Evolutionary conservation across 164 flowering plant species (phyloP).

Genomic region (Annona cherimola): DNA sequence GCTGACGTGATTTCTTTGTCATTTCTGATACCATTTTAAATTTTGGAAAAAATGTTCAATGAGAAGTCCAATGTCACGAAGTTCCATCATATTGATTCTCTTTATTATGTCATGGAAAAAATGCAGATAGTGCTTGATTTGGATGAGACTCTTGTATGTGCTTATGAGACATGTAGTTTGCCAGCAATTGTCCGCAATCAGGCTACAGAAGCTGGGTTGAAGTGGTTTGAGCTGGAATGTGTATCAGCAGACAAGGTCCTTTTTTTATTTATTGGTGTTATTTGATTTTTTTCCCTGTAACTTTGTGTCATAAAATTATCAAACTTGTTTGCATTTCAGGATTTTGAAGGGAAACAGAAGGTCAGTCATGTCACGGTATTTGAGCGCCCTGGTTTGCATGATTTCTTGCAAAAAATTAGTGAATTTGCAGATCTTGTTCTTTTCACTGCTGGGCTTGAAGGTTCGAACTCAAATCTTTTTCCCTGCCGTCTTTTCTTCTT

Average conservation of each 20-base stretch:
- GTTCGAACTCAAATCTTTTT: conserved; percentile 28
- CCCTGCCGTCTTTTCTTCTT: neutral
- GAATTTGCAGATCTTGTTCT: conserved; percentile 86
- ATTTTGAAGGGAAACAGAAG: conserved; percentile 76
- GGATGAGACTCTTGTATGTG: conserved; percentile 93
- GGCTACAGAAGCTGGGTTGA: conserved; percentile 82
- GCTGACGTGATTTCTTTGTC: neutral
- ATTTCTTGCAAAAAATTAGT: conserved; percentile 64
- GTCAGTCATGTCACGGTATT: conserved; percentile 91
- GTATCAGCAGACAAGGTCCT: conserved; percentile 77
- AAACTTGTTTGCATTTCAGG: conserved; percentile 40
- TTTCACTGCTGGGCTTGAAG: conserved; percentile 99
- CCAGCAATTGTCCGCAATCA: conserved; percentile 58
- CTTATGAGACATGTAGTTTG: conserved; percentile 86
- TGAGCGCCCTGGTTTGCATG: conserved; percentile 91
- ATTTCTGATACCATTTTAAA: neutral
- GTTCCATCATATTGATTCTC: neutral
- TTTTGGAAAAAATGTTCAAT: neutral
- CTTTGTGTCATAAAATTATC: neutral
- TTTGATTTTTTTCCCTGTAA: neutral
- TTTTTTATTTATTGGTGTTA: conserved; percentile 2
- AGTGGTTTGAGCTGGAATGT: conserved; percentile 94
- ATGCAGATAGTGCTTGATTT: conserved; percentile 90
- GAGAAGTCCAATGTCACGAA: neutral
- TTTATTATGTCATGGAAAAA: neutral